Percentiles rank a stretch among this genome's conserved stretches.
Conservation (phyloP, 305 asterid genomes). For the Stenogyne calaminthoides region DNA sequence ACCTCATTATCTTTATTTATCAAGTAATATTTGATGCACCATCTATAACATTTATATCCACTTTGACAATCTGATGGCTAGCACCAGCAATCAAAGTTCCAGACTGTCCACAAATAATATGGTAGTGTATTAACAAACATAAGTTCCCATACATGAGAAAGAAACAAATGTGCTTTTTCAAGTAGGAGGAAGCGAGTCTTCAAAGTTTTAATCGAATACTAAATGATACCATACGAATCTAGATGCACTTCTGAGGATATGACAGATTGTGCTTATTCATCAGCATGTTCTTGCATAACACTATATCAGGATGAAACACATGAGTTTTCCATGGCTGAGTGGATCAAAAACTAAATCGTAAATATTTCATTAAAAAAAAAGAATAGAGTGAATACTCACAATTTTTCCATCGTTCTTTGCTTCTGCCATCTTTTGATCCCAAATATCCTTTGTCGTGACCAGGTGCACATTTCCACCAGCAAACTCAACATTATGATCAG, state of each 20-base stretch:
- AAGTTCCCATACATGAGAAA: background rate
- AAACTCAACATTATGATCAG: constrained; percentile 61
- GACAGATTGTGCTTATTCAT: background rate
- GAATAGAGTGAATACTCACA: constrained; percentile 45
- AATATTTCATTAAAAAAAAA: background rate
- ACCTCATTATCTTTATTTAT: background rate
- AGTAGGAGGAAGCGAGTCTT: background rate
- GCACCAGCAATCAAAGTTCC: constrained; percentile 14
- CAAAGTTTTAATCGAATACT: background rate
- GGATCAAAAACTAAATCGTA: background rate
- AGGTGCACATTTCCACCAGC: constrained; percentile 94
- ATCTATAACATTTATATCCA: background rate
- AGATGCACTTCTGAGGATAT: constrained; percentile 5
- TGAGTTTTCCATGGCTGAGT: background rate
- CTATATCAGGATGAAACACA: background rate
- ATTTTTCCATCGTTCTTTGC: constrained; percentile 69
- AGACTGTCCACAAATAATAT: background rate
- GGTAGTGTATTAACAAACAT: background rate
- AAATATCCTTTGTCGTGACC: constrained; percentile 72
- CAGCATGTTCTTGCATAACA: constrained; percentile 2
- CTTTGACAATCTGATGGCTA: constrained; percentile 1
- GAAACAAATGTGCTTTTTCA: background rate
- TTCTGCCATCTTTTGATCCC: constrained; percentile 88
- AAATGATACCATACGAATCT: background rate
- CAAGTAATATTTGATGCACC: background rate